Percentiles rank a stretch among this genome's conserved stretches.
Evolutionary conservation across 2,329 filamentous ascomycete genomes (phyloP).

Genomic region (Fusarium avenaceum): DNA sequence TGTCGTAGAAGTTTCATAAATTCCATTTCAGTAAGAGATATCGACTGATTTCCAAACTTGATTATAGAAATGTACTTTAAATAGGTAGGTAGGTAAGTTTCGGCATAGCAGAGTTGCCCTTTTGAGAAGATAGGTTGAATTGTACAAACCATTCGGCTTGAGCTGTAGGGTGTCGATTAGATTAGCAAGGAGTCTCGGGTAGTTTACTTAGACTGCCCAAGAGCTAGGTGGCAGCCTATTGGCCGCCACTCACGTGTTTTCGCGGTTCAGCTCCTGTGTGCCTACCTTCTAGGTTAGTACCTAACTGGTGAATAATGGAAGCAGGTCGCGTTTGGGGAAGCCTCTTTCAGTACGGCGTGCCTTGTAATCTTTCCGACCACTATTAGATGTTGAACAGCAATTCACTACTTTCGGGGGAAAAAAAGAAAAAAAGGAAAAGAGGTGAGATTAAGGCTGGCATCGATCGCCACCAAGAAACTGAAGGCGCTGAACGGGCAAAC

Average conservation of each 20-base stretch:
- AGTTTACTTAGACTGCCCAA: too few species aligned
- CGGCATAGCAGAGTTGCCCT: too few species aligned
- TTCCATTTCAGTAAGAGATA: too few species aligned
- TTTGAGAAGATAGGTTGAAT: too few species aligned
- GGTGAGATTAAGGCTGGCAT: background rate
- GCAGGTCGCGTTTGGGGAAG: background rate
- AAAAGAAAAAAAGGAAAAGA: background rate
- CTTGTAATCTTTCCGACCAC: background rate
- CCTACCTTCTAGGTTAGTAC: background rate
- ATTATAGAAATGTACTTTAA: too few species aligned
- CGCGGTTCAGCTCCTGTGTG: background rate
- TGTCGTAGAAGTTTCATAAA: too few species aligned
- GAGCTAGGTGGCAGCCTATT: background rate
- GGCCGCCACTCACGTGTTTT: slow-evolving; percentile 16
- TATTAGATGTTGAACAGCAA: background rate
- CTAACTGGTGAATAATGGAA: background rate
- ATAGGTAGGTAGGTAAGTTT: too few species aligned
- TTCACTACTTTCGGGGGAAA: background rate
- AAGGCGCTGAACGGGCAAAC: background rate
- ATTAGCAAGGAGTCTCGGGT: too few species aligned
- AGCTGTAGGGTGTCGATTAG: too few species aligned
- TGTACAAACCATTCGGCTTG: too few species aligned
- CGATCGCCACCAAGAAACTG: background rate
- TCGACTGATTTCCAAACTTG: too few species aligned
- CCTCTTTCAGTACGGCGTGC: background rate